phyloP scores from a whole-genome alignment of 257 asterid species.

The Solanum chiquidenum region DNA sequence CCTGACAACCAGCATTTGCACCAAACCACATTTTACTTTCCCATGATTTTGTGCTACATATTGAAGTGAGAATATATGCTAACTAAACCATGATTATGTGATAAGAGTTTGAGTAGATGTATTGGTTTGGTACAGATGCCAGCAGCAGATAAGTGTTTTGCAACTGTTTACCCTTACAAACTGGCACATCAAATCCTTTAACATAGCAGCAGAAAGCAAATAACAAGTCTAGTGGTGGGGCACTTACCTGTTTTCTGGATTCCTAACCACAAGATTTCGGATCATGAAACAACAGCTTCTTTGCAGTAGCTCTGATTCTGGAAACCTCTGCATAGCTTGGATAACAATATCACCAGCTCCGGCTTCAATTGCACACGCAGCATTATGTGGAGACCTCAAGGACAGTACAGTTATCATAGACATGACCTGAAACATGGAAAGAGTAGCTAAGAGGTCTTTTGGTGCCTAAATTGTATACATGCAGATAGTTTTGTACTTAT shows the following conservation, averaged over 20 bases:
- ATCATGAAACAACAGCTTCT: conserved; percentile 73
- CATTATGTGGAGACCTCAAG: conserved; percentile 78
- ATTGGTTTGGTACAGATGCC: not conserved
- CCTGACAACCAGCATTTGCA: not conserved
- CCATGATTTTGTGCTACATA: not conserved
- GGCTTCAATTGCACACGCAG: conserved; percentile 72
- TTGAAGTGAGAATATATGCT: not conserved
- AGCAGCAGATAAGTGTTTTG: not conserved
- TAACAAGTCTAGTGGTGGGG: not conserved
- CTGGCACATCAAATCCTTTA: not conserved
- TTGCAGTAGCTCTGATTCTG: conserved; percentile 72
- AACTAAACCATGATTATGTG: not conserved
- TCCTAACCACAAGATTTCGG: conserved; percentile 76
- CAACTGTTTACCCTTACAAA: not conserved
- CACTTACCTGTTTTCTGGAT: conserved; percentile 69
- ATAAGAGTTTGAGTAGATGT: not conserved
- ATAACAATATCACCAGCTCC: conserved; percentile 93
- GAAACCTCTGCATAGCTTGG: conserved; percentile 67
- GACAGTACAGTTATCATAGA: conserved; percentile 52
- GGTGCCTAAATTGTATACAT: not conserved
- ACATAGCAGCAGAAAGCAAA: not conserved
- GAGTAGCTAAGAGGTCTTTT: not conserved
- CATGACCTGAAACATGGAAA: conserved; percentile 48
- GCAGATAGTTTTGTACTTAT: not conserved
- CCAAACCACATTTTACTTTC: not conserved